Conservation (phyloP, 306 rosid species). For the Styphnolobium japonicum region DNA sequence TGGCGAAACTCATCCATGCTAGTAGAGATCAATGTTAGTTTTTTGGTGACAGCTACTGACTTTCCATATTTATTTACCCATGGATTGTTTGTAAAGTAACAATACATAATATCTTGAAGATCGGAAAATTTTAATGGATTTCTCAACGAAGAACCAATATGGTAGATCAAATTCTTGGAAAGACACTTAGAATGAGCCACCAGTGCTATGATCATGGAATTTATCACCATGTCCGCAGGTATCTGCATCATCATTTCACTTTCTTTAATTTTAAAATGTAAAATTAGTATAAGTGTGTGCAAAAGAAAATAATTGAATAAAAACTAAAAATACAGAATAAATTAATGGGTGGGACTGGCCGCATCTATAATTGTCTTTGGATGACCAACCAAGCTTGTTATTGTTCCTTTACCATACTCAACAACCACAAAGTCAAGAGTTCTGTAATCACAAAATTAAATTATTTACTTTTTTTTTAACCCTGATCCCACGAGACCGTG, state of each 20-base stretch:
- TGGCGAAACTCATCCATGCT: not conserved
- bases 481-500: no score
- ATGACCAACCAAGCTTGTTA: slow-evolving; percentile 26
- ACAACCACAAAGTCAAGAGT: slow-evolving; percentile 23
- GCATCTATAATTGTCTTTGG: slow-evolving; percentile 1
- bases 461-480: no score
- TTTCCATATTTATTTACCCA: slow-evolving; percentile 16
- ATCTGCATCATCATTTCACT: slow-evolving; percentile 29
- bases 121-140: slow-evolving; percentile 21
- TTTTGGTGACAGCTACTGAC: not conserved
- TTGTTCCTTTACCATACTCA: slow-evolving; percentile 30
- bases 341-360: slow-evolving; percentile 1
- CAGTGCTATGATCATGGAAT: slow-evolving; percentile 36
- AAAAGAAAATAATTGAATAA: not conserved
- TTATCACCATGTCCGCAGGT: slow-evolving; percentile 48
- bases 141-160: slow-evolving; percentile 36
- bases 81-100: slow-evolving; percentile 26
- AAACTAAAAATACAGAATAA: not conserved
- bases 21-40: not conserved
- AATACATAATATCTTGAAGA: not conserved
- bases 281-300: no score
- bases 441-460: not conserved
- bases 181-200: slow-evolving; percentile 11
- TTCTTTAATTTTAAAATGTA: not conserved
- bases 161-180: slow-evolving; percentile 8